These are phyloP conservation scores for Euphorbia schlechtendalii DNA, from an alignment of 441 rosid genomes.

Conservation along the genomic window DNA sequence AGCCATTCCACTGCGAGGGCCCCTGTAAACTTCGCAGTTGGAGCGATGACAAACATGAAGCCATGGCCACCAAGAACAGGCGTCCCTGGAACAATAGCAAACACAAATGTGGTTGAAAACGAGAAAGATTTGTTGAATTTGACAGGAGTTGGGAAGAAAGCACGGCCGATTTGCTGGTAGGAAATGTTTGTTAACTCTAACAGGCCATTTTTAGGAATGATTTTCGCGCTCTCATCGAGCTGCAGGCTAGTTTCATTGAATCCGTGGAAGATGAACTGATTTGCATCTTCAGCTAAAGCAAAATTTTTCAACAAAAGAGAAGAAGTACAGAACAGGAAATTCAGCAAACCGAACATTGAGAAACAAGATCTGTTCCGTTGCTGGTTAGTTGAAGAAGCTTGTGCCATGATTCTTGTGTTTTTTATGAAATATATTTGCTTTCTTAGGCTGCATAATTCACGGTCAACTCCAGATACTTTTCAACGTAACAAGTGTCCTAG, in stretches of 20 bases:
- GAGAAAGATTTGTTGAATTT: slow-evolving; percentile 34
- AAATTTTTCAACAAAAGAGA: slow-evolving; percentile 4
- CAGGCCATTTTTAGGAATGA: slow-evolving; percentile 27
- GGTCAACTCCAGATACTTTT: not conserved
- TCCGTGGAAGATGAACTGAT: slow-evolving; percentile 33
- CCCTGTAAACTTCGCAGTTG: slow-evolving; percentile 27
- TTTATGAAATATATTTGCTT: not conserved
- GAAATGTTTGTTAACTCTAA: slow-evolving; percentile 36
- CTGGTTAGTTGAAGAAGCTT: not conserved
- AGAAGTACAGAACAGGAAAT: slow-evolving; percentile 12
- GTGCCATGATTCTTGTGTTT: not conserved
- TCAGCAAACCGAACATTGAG: not conserved
- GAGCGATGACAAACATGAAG: slow-evolving; percentile 47
- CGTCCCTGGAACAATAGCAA: slow-evolving; percentile 34
- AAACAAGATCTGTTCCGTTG: not conserved
- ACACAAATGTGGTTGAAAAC: slow-evolving; percentile 53
- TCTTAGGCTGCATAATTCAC: not conserved
- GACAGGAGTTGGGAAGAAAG: slow-evolving; percentile 41
- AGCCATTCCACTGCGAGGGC: slow-evolving; percentile 26
- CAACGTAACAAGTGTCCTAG: not conserved
- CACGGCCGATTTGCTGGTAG: slow-evolving; percentile 32
- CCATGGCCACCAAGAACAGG: slow-evolving; percentile 43
- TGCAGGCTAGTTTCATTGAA: slow-evolving; percentile 27
- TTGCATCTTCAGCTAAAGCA: slow-evolving; percentile 23
- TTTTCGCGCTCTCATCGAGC: slow-evolving; percentile 30